phyloP scores from a whole-genome alignment of 2,329 filamentous ascomycete species.

The Monilinia fructigena region DNA sequence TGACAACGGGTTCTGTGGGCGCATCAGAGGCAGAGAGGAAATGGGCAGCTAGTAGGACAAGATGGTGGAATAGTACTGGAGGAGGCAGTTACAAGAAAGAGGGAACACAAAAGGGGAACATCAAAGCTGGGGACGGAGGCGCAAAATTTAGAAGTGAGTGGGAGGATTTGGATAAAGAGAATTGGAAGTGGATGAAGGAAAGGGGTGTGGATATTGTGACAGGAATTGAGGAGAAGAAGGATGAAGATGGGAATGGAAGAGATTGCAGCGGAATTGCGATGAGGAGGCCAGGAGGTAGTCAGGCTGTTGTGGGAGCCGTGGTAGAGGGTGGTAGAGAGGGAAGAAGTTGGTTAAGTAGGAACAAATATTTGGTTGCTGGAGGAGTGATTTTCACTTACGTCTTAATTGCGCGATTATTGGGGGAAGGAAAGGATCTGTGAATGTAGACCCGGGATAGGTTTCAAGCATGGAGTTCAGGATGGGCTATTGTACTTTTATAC shows the following conservation, averaged over 20 bases:
- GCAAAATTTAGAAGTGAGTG: slow-evolving; percentile 87
- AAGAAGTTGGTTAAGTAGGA: slow-evolving; percentile 75
- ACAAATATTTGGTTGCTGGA: slow-evolving; percentile 73
- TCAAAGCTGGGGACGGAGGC: slow-evolving; percentile 90
- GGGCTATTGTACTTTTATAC: slow-evolving; percentile 11
- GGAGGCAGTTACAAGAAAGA: slow-evolving; percentile 49
- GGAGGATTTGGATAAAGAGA: slow-evolving; percentile 84
- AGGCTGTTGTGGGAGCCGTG: slow-evolving; percentile 56
- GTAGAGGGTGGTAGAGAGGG: slow-evolving; percentile 80
- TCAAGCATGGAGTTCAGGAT: slow-evolving; percentile 18
- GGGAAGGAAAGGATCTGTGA: slow-evolving; percentile 30
- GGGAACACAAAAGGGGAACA: slow-evolving; percentile 64
- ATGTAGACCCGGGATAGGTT: neutral
- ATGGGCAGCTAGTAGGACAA: slow-evolving; percentile 70
- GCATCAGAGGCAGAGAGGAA: slow-evolving; percentile 75
- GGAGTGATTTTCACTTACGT: slow-evolving; percentile 78
- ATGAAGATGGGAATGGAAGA: slow-evolving; percentile 48
- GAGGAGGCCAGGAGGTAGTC: slow-evolving; percentile 59
- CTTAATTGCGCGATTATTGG: slow-evolving; percentile 70
- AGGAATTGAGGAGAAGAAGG: slow-evolving; percentile 59
- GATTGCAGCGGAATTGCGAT: slow-evolving; percentile 61
- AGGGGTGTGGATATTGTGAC: slow-evolving; percentile 75
- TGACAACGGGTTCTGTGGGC: slow-evolving; percentile 89
- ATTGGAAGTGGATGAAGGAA: slow-evolving; percentile 87
- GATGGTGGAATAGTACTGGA: slow-evolving; percentile 97